A percentile compares a stretch with the other conserved stretches of the same genome.
Evolutionary conservation across 2,329 filamentous ascomycete genomes (phyloP).

Genomic region (Xylaria sp.): DNA sequence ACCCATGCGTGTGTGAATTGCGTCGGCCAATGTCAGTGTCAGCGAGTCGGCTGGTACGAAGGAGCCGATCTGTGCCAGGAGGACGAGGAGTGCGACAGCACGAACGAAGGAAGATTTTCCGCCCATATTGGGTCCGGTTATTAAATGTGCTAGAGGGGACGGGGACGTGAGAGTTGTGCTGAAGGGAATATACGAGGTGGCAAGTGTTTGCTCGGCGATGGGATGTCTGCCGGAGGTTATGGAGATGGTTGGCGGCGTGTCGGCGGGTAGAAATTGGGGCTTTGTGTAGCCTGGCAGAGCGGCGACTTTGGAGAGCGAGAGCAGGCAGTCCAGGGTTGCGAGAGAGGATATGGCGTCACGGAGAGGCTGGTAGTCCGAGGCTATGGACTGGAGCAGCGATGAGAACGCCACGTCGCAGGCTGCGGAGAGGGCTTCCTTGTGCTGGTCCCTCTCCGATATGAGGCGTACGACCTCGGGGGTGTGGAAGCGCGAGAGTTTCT

Average conservation of each 20-base stretch:
- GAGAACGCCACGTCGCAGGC: slow-evolving; percentile 88
- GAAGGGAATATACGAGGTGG: slow-evolving; percentile 92
- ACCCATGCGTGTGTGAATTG: slow-evolving; percentile 94
- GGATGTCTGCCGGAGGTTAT: slow-evolving; percentile 85
- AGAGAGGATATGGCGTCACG: slow-evolving; percentile 89
- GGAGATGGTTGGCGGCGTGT: slow-evolving; percentile 72
- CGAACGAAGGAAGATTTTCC: slow-evolving; percentile 98
- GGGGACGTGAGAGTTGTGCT: slow-evolving; percentile 76
- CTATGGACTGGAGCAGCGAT: slow-evolving; percentile 76
- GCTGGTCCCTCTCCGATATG: slow-evolving; percentile 88
- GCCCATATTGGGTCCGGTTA: slow-evolving; percentile 99
- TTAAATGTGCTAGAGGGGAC: slow-evolving; percentile 77
- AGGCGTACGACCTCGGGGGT: slow-evolving; percentile 88
- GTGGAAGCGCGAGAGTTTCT: slow-evolving; percentile 91
- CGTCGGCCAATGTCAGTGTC: slow-evolving; percentile 83
- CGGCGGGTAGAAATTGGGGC: slow-evolving; percentile 72
- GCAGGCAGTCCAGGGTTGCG: slow-evolving; percentile 86
- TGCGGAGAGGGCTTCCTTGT: slow-evolving; percentile 91
- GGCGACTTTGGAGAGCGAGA: slow-evolving; percentile 86
- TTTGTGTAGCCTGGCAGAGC: slow-evolving; percentile 87
- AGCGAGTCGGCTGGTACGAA: slow-evolving; percentile 87
- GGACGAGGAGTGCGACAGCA: slow-evolving; percentile 87
- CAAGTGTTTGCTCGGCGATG: slow-evolving; percentile 91
- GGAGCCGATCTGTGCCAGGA: slow-evolving; percentile 94
- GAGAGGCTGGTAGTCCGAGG: slow-evolving; percentile 86